A percentile compares a stretch with the other conserved stretches of the same genome.
phyloP scores from a whole-genome alignment of 2,329 filamentous ascomycete species.

The Fusarium foetens region DNA sequence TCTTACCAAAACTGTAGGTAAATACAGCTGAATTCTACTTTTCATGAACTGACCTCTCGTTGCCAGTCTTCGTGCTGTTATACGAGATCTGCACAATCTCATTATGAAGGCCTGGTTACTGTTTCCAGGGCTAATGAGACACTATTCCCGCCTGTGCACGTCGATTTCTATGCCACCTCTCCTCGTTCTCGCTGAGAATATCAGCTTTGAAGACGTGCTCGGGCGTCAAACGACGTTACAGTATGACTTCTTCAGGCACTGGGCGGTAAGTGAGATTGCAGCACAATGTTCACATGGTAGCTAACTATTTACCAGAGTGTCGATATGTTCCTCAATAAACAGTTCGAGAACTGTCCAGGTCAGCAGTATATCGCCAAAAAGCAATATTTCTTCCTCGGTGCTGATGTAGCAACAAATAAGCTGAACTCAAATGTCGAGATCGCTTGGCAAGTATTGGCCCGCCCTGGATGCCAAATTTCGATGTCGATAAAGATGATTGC shows the following conservation, averaged over 20 bases:
- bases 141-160: neutral
- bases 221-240: neutral
- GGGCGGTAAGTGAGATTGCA: no score
- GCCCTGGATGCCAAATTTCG: neutral
- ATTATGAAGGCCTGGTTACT: neutral
- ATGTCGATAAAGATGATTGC: neutral
- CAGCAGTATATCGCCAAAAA: neutral
- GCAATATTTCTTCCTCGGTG: neutral
- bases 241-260: neutral
- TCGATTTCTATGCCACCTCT: neutral
- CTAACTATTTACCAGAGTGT: neutral
- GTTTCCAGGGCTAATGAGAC: neutral
- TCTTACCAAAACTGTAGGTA: neutral
- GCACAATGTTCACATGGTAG: fast-evolving
- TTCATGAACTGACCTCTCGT: neutral
- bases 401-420: no score
- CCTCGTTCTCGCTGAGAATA: neutral
- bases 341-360: neutral
- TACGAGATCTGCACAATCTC: neutral
- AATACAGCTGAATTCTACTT: fast-evolving
- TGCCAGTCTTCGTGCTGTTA: neutral
- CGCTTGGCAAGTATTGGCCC: neutral
- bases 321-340: neutral
- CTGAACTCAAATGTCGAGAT: neutral
- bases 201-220: neutral